Evolutionary conservation across 257 asterid genomes (phyloP), one percentile per base, ranked within the genome.

Genomic region (Schizonepeta tenuifolia): DNA sequence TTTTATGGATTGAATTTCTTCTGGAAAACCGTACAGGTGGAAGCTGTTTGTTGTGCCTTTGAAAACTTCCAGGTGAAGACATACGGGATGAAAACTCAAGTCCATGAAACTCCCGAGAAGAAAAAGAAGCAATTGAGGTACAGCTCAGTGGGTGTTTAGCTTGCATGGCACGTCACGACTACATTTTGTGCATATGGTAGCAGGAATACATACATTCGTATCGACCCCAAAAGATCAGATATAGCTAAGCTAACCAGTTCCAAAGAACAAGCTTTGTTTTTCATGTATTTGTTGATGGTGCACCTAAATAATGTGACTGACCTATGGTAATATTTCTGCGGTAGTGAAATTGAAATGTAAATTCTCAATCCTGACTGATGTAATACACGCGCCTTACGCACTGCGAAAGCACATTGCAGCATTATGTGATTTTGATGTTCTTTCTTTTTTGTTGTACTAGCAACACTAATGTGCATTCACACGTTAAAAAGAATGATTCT

Each of bases 61-160:
- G 96, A 83, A 76, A 90, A 88, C 72, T 90, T 84, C 78, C 97
- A 90, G 88, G 12, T 84, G 76, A 88, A 77, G 77, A 84, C 88
- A 3, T 92, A 87, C 59, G 97, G 97, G 65, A 72, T 73, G 85
- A 88, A 83, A 77, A 78, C 95, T 57, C 97, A 92, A 77, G 90
- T 90, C 72, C 98, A 92, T 74, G 83, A 84, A 22, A 92, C 97
- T 68, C 96, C 98, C 2, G 89, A 84, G 74, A 88, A 86, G 86
- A 92, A 85, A 78, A 87, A 67, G 77, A 86, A 78, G 77, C 81
- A 62, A 36, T 70, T 58, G 49, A 51, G 64, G 73, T 63, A 67
- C 67, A 4, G 4, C 54, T 57, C 53, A 28, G 10, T 47, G 6
- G 40, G 44, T 33, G 77, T 77, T 44, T 74, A 73, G 72, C 73